phyloP scores from a whole-genome alignment of 2,329 filamentous ascomycete species.

The Penicillium sp. region DNA sequence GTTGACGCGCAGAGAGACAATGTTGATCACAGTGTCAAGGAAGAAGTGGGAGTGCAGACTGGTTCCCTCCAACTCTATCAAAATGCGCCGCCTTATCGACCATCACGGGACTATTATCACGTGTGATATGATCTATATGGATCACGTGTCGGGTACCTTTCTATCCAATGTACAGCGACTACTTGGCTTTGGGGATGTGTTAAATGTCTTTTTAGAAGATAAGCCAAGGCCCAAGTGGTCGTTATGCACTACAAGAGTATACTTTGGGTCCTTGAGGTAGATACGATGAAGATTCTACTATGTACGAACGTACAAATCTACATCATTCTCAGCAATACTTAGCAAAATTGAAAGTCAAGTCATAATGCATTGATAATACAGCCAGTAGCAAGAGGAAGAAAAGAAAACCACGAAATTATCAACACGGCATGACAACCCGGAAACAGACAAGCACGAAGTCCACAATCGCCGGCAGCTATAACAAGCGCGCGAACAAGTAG shows the following conservation, averaged over 20 bases:
- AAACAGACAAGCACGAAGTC: slow-evolving; percentile 1
- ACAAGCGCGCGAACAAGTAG: not conserved
- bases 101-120: slow-evolving; percentile 1
- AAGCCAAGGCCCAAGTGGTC: not conserved
- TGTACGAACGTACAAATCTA: not conserved
- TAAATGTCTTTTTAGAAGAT: not conserved
- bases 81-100: slow-evolving; percentile 8
- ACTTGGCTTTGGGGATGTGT: not conserved
- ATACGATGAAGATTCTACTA: not conserved
- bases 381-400: slow-evolving; percentile 7
- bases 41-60: not conserved
- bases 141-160: not conserved
- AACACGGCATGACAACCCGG: not conserved
- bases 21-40: not conserved
- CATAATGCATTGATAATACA: slow-evolving; percentile 15
- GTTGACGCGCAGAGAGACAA: not conserved
- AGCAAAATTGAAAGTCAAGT: slow-evolving; percentile 2
- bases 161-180: not conserved
- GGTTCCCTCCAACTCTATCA: not conserved
- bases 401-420: slow-evolving; percentile 1
- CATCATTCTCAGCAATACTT: not conserved
- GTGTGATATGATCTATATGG: not conserved
- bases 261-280: fast-evolving
- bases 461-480: not conserved
- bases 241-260: not conserved